These are phyloP conservation scores for Tuber aestivum DNA, from an alignment of 495 filamentous ascomycete genomes.

Conservation along the genomic window DNA sequence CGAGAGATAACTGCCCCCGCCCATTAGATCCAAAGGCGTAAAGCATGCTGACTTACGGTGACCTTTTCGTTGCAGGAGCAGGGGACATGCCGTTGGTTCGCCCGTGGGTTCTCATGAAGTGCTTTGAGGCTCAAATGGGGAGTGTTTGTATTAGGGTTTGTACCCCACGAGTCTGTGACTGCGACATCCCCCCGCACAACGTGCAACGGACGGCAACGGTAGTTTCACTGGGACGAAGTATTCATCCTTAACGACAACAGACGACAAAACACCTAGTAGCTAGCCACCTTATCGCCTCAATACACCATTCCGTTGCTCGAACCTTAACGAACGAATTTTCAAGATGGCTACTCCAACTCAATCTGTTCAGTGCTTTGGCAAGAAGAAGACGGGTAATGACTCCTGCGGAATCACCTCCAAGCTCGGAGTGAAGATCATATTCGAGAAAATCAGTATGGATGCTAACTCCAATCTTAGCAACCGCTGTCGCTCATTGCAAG, in stretches of 20 bases:
- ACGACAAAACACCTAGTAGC: constrained; percentile 24
- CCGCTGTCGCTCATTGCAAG: constrained; percentile 91
- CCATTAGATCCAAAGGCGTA: constrained; percentile 90
- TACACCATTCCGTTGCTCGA: constrained; percentile 6
- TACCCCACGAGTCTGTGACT: constrained; percentile 7
- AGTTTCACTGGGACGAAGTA: constrained; percentile 18
- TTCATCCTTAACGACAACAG: constrained; percentile 17
- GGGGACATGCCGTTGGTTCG: not conserved
- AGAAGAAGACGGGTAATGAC: constrained; percentile 71
- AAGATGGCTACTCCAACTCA: constrained; percentile 66
- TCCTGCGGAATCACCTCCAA: constrained; percentile 43
- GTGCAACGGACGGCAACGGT: not conserved
- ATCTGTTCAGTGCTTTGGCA: constrained; percentile 93
- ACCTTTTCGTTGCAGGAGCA: constrained; percentile 15
- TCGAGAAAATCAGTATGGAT: constrained; percentile 35
- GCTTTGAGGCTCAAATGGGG: constrained; percentile 11
- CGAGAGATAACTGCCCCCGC: constrained; percentile 76
- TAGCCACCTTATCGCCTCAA: constrained; percentile 9
- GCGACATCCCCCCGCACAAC: constrained; percentile 14
- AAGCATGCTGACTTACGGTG: constrained; percentile 44
- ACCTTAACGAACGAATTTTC: constrained; percentile 12
- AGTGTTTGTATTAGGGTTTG: constrained; percentile 23
- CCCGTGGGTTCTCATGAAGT: not conserved
- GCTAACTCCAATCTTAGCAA: constrained; percentile 54
- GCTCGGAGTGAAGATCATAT: not conserved